Evolutionary conservation across 129 eudicot genomes (phyloP), one percentile per base, ranked within the genome.

Genomic region (Sambucus nigra): DNA sequence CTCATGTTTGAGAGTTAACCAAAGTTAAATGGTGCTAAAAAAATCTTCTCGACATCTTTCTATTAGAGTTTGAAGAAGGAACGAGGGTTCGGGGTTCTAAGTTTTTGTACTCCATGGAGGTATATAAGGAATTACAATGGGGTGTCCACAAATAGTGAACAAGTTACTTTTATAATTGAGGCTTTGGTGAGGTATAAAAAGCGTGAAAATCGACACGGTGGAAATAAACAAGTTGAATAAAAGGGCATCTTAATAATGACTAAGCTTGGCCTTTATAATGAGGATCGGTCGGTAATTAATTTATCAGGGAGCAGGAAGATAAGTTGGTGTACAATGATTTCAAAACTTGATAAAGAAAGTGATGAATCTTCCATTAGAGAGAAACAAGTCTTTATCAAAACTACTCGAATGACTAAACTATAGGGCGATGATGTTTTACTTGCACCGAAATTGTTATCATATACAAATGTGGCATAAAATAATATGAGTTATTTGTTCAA

Each of bases 141-240:
- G 29, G 49, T 92, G 53, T 86, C 82, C 65, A 95, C 96, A 53
- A 92, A 92, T 65, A 69, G 95, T 22, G 82, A 76, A 66, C 99
- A 92, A 56, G 99, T 86, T 61, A 84, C 77, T 60, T 86, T 96
- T 14, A 92, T 92, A 47, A 92, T 92, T n/a, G 87, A 86, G 70
- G 81, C 87, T 31, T 71, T 92, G 10, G 98, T 91, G 56, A 84
- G 67, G 67, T 84, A 88, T 27, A 51, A 77, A 70, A 81, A 65
- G 53, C 59, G 17, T 45, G 85, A 79, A 64, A 78, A 46, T 56
- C 59, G 33, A 41, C 65, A 44, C 11, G 61, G 35, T 46, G 68
- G 60, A 39, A 63, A n/a, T 29, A 68, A 44, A 48, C 59, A 20
- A 42, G 38, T 27, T 22, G 8, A 25, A 40, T 50, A 71, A 71